Base-by-base conservation (phyloP, 169 alveolate species). In the Eimeria maxima region DNA sequence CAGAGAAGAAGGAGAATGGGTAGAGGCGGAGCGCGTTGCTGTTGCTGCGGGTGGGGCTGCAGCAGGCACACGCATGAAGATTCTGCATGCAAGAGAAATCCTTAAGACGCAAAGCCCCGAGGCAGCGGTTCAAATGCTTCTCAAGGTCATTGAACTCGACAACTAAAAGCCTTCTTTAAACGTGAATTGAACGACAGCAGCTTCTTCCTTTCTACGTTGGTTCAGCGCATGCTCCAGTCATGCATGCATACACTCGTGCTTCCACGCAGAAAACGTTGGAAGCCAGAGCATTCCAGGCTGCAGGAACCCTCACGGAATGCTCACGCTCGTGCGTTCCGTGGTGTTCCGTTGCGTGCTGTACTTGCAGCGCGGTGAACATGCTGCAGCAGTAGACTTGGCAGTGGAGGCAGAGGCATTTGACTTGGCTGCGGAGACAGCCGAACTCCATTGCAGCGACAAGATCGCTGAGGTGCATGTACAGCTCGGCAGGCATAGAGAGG, bases 1-100 rank as follows among this genome's bases (percentile, higher is more conserved):
- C 38, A 63, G 69, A 47, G 90, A n/a, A 22, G 42, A 10, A 6
- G 90, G 69, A 45, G 90, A 80, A 8, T 80, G 90, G 90, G 22
- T 14, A 29, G 90, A 57, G 24, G 90, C 90, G 0, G 44, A 33
- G 18, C 63, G 90, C 29, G 90, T 80, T 33, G 90, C 90, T 14
- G 90, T 63, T 27, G 44, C 90, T 45, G 67, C n/a, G 22, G 90
- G 90, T 24, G 90, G 90, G 27, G 87, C 44, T n/a, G 22, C 87
- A 33, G 87, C 87, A 38, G 8, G 53, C 29, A 38, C 24, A 63
- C 87, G 63, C 42, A 22, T 80, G 90, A 18, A n/a, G 71, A 57
- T 45, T 45, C 90, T n/a, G 44, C 69, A 80, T 14, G 90, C 90
- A 22, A 57, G 47, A 47, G 38, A 80, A 38, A 27, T 80, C 2